Evolutionary conservation across 768 basidiomycete genomes (phyloP), one percentile per base, ranked within the genome.

Genomic region (Lactarius psammicola): DNA sequence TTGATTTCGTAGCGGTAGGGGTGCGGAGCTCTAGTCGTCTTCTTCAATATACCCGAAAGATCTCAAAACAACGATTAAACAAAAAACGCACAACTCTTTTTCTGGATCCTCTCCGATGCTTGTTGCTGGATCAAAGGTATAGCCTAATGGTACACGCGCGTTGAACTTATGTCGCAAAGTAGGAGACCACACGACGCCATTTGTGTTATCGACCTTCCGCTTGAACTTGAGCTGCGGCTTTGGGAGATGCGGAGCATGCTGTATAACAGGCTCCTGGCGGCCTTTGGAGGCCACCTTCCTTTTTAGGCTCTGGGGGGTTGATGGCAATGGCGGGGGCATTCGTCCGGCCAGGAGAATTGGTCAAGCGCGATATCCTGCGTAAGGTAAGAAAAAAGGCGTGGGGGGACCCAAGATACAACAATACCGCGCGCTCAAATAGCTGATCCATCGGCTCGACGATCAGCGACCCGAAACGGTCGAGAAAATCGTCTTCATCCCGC

Each of bases 1-100:
- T 80, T 83, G 59, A 95, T 90, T 75, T 96, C 95, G 72, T 91
- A 87, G 60, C 82, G 86, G 75, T 98, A 98, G 1, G 94, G 94
- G 76, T 96, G 92, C 5, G 61, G 59, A 17, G 75, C 71, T 53
- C 81, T 80, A 53, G 17, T 11, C 10, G 40, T 65, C 59, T 73
- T n/a, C 73, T 59, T 70, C 28, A 59, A 57, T 23, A 40, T 38
- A 49, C 34, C 65, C 53, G n/a, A 38, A 28, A 51, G 20, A 11
- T 57, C n/a, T 5, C 36, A 23, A 46, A n/a, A 2, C 18, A 36
- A 63, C 13, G 26, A 31, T 23, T 20, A 60, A 56, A 17, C n/a
- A n/a, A 42, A n/a, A 40, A 36, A 64, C 64, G 42, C 36, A 65
- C 53, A 40, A 26, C 11, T 38, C 36, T 1, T 72, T 67, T 51